These are phyloP conservation scores for Scedosporium dehoogii DNA, from an alignment of 2,329 filamentous ascomycete genomes.

Conservation along the genomic window DNA sequence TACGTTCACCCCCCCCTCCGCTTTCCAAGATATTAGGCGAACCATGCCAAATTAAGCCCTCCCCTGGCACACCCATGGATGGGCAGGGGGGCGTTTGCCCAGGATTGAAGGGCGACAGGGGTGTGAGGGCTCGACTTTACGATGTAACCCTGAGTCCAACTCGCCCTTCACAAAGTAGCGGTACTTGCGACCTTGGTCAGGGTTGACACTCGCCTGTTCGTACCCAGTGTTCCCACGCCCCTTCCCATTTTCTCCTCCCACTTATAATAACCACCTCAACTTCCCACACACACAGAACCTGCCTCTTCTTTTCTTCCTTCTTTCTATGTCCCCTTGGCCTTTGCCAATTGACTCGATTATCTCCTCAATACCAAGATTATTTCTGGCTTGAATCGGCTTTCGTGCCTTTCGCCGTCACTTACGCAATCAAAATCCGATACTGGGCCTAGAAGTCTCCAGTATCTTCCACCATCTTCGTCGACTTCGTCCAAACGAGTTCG, in stretches of 20 bases:
- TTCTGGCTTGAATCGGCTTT: not conserved
- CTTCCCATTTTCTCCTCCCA: not conserved
- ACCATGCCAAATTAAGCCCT: not conserved
- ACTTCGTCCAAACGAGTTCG: slow-evolving; percentile 1
- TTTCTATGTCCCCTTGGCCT: slow-evolving; percentile 1
- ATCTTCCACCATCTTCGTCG: slow-evolving; percentile 5
- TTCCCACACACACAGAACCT: not conserved
- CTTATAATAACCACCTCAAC: slow-evolving; percentile 3
- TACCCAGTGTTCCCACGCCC: not conserved
- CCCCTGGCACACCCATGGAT: not conserved
- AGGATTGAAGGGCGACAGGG: slow-evolving; percentile 1
- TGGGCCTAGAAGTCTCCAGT: not conserved
- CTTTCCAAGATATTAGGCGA: not conserved
- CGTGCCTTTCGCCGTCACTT: not conserved
- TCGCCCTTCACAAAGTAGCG: not conserved
- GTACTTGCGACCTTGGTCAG: not conserved
- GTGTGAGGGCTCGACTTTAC: not conserved
- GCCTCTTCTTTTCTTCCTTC: not conserved
- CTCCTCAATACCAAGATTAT: not conserved
- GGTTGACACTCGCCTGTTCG: not conserved
- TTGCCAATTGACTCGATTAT: slow-evolving; percentile 4
- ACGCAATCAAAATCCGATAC: slow-evolving; percentile 1
- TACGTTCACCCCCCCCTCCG: not conserved
- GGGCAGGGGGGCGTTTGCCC: not conserved
- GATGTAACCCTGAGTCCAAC: slow-evolving; percentile 1